Base-by-base conservation (phyloP, 768 basidiomycete genomes). In the Collybia mongolica region DNA sequence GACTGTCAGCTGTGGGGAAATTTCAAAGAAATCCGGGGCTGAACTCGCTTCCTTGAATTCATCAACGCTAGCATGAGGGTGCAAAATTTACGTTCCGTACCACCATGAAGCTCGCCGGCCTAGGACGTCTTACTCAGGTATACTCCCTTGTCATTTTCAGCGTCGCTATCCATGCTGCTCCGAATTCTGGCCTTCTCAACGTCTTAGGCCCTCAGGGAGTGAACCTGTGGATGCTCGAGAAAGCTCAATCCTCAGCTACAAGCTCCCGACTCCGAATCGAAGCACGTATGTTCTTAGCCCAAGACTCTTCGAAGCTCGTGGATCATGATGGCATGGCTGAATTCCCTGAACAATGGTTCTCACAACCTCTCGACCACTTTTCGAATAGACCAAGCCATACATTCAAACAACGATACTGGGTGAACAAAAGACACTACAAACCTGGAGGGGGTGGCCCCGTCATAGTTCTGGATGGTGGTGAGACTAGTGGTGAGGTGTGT, bases 401-500 rank as follows among this genome's bases (percentile, higher is more conserved):
- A 0, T 98, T 91, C 69, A 69, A 77, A 45, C 94, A 98, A 62
- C 80, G 96, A 17, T 99, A 93, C 67, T 99, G 96, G 96, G 75
- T 95, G 32, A 94, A 86, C 61, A 81, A 82, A 17, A 79, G 89
- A 28, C 84, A 91, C 65, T 98, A 95, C 66, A 73, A 80, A 48
- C 75, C 83, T 0, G 77, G 84, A 5, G 68, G 76, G 2, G 83
- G 84, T 39, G 89, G 84, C 2, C 96, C 95, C 0, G 91, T 98
- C 18, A 86, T 93, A 57, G 82, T 98, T 2, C 70, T 98, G 18
- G 96, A 98, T 65, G 93, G 92, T 0, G 96, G 96, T 14, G 96
- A 98, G 70, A 96, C 93, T 3, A 87, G 81, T 54, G 96, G 93
- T 17, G 83, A 82, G 66, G 80, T 88, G 36, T 57, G 83, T 43